Evolutionary conservation across 768 basidiomycete genomes (phyloP).

Genomic region (Russula virescens): DNA sequence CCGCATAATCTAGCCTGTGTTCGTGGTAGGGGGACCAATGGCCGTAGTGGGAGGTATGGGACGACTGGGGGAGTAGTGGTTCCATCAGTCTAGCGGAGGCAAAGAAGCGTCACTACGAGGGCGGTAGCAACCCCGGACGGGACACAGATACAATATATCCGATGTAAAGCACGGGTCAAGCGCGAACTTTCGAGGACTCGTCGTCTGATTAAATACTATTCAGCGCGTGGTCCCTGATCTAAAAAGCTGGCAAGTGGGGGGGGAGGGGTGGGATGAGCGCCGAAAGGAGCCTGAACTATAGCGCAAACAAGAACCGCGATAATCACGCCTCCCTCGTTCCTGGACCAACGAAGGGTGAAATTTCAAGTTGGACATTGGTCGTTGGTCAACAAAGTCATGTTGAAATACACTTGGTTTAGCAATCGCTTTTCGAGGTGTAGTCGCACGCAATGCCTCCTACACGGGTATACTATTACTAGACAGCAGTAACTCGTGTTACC

Average conservation of each 20-base stretch:
- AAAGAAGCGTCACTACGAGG: neutral
- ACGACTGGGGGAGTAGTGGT: neutral
- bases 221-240: constrained; percentile 17
- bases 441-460: too few species aligned
- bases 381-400: too few species aligned
- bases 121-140: neutral
- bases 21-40: constrained; percentile 1
- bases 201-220: constrained; percentile 14
- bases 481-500: too few species aligned
- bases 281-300: neutral
- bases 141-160: neutral
- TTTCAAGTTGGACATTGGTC: too few species aligned
- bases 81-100: neutral
- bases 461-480: too few species aligned
- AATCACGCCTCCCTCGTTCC: constrained; percentile 12
- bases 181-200: neutral
- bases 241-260: neutral
- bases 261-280: constrained; percentile 1
- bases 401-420: too few species aligned
- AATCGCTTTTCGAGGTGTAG: too few species aligned
- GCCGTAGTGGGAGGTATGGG: neutral
- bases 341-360: neutral
- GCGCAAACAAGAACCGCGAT: too few species aligned
- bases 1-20: neutral
- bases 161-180: neutral